These are phyloP conservation scores for Brassica rapa DNA, from an alignment of 345 rosid species.

Conservation along the genomic window DNA sequence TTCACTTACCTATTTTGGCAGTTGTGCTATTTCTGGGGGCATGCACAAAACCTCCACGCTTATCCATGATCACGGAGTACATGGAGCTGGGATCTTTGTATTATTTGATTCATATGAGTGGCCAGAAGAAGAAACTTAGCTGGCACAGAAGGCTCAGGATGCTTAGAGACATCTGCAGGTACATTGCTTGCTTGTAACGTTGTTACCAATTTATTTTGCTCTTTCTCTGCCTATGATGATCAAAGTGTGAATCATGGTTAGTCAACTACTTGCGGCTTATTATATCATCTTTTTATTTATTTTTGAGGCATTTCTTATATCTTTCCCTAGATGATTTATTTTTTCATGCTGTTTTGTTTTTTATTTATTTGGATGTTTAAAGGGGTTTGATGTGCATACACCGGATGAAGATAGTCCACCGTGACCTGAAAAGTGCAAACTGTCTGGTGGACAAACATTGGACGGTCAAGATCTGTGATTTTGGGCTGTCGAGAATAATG, in stretches of 20 bases:
- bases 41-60: conserved; percentile 88
- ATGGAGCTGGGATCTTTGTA: conserved; percentile 97
- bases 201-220: not conserved
- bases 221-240: conserved; percentile 6
- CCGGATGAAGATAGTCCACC: conserved; percentile 92
- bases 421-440: conserved; percentile 84
- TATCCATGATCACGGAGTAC: conserved; percentile 97
- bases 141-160: conserved; percentile 88
- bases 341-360: conserved; percentile 11
- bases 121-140: conserved; percentile 88
- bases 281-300: conserved; percentile 1
- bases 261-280: not conserved
- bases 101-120: conserved; percentile 87
- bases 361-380: conserved; percentile 4
- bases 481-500: conserved; percentile 94
- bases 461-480: conserved; percentile 95
- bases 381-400: conserved; percentile 99
- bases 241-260: not conserved
- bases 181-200: conserved; percentile 20
- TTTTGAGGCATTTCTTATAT: not conserved
- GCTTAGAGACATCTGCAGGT: conserved; percentile 99
- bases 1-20: conserved; percentile 46
- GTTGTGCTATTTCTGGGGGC: conserved; percentile 98
- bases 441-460: conserved; percentile 95
- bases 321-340: not conserved